Evolutionary conservation across 176 grass and related monocot species (phyloP).

Genomic region (Oryza meyeriana): DNA sequence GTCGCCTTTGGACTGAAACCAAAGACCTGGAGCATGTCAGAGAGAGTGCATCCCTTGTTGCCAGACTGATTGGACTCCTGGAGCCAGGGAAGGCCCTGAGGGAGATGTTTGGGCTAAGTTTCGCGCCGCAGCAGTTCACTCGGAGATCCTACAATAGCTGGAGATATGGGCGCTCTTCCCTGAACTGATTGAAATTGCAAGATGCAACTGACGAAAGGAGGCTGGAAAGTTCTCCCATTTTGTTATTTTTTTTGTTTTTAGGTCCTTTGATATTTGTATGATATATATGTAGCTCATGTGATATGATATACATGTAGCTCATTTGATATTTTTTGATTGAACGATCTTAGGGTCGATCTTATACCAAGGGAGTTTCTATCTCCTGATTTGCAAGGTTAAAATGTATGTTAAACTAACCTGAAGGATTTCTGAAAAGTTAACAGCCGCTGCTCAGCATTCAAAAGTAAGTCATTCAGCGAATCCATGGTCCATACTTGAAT

Average conservation of each 20-base stretch:
- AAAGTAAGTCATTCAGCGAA: background rate
- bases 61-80: constrained; percentile 74
- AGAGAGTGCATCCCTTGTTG: constrained; percentile 82
- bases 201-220: background rate
- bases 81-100: constrained; percentile 77
- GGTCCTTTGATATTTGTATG: background rate
- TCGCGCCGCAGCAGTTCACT: constrained; percentile 62
- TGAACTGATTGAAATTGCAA: constrained; percentile 29
- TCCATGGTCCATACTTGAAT: background rate
- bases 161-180: constrained; percentile 59
- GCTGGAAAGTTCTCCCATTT: background rate
- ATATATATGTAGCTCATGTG: background rate
- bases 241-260: background rate
- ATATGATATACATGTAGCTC: background rate
- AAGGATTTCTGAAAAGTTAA: background rate
- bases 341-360: background rate
- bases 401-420: background rate
- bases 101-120: constrained; percentile 98
- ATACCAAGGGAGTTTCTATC: background rate
- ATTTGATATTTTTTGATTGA: background rate
- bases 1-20: constrained; percentile 69
- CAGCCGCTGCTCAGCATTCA: background rate
- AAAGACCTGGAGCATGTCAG: constrained; percentile 79
- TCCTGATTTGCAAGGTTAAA: too few relatives aligned
- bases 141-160: constrained; percentile 61